Base-by-base conservation (phyloP, 225 moss, liverwort and hornwort species). In the Rhytidiadelphus loreus region DNA sequence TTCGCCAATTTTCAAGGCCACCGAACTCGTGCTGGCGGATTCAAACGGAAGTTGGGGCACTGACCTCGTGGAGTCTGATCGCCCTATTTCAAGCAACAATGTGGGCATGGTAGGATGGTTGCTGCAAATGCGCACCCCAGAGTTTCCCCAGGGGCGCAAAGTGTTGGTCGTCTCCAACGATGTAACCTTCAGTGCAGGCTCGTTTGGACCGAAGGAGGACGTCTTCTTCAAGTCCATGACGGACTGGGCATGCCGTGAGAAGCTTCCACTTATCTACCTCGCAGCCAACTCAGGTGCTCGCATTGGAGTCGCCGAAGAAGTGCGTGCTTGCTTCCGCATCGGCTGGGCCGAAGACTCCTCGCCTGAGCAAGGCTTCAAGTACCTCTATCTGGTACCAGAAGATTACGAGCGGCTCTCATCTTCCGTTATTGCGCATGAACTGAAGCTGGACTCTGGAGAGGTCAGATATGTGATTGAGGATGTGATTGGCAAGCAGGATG, bases 251-350 rank as follows among this genome's bases (percentile, higher is more conserved):
- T 96, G 96, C 72, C 89, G 88, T 59, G 92, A 94, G 68, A 97
- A 99, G 62, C 90, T 99, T 14, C 99, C 99, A 11, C 96, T 99
- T 62, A 95, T 99, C 70, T 99, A 99, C 82, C 83, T 99, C 43
- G 99, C 99, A 57, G 99, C 99, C 16, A 99, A 99, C 90, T 97
- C 97, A 39, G 99, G 99, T 21, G 99, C 99, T 13, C 95, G 99
- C 57, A 99, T 99, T 52, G 99, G 99, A 57, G 92, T 99, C 3
- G 93, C 99, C 7, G 99, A 99, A 69, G 99, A 99, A 86, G 96
- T 99, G 52, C 93, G 99, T 8, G 90, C 99, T 12, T 95, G 95
- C 24, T 99, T 99, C 94, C 95, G 92, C 72, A 95, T 99, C 12
- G 99, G 99, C 79, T 99, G 99, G 99, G 91, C 96, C 21, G 95